Conservation (phyloP, 345 rosid genomes). For the Citrus maxima region DNA sequence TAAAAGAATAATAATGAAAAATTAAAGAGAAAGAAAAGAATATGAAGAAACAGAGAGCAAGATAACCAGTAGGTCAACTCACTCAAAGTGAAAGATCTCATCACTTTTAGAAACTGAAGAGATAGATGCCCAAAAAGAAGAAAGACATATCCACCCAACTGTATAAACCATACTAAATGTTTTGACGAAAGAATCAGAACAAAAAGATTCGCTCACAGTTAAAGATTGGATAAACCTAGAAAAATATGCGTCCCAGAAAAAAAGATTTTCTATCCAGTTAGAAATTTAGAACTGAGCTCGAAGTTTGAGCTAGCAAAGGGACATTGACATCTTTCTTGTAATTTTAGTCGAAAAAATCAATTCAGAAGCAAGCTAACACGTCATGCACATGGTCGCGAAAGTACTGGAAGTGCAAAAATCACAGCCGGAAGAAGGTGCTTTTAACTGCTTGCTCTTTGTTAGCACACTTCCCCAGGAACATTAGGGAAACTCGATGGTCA, state of each 20-base stretch:
- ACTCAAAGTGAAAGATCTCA: not conserved
- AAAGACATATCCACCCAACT: not conserved
- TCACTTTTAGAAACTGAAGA: not conserved
- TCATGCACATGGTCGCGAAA: not conserved
- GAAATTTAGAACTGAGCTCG: not conserved
- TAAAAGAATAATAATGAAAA: not conserved
- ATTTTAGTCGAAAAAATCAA: not conserved
- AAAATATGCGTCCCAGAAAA: not conserved
- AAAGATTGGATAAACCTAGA: not conserved
- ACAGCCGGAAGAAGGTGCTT: not conserved
- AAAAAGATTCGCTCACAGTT: not conserved
- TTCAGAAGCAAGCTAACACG: not conserved
- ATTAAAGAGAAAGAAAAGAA: not conserved
- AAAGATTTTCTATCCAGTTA: not conserved
- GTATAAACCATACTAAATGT: not conserved
- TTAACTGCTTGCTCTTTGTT: not conserved
- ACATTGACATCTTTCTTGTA: not conserved
- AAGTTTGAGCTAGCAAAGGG: not conserved
- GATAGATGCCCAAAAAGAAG: not conserved
- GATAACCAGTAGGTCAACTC: not conserved
- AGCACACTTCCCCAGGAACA: not conserved
- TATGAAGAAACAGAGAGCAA: not conserved
- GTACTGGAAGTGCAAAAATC: not conserved
- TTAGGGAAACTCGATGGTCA: not conserved
- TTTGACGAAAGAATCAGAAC: not conserved